These are phyloP conservation scores for Celoporthe dispersa DNA, from an alignment of 2,329 filamentous ascomycete genomes.

Conservation along the genomic window DNA sequence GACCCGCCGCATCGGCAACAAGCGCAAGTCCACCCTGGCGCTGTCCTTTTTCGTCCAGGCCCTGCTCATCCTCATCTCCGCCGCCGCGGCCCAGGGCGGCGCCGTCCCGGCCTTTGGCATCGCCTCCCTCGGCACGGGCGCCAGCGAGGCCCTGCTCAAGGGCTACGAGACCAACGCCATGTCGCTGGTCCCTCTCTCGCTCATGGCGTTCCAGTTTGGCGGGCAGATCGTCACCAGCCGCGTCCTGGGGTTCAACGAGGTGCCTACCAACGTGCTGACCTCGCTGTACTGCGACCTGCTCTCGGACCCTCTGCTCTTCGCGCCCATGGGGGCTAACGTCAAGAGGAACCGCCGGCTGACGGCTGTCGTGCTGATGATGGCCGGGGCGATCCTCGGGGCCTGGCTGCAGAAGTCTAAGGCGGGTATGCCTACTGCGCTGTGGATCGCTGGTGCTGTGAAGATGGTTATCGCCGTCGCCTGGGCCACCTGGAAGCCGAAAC, in stretches of 20 bases:
- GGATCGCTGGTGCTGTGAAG: slow-evolving; percentile 52
- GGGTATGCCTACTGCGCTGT: slow-evolving; percentile 49
- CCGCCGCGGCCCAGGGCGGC: slow-evolving; percentile 52
- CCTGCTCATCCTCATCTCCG: slow-evolving; percentile 55
- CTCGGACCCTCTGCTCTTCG: slow-evolving; percentile 55
- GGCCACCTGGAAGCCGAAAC: slow-evolving; percentile 32
- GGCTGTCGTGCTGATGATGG: slow-evolving; percentile 49
- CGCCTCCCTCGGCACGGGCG: slow-evolving; percentile 40
- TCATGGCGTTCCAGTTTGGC: slow-evolving; percentile 59
- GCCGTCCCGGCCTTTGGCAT: slow-evolving; percentile 49
- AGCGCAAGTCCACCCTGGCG: slow-evolving; percentile 41
- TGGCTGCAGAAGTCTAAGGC: slow-evolving; percentile 50
- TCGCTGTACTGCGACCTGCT: slow-evolving; percentile 58
- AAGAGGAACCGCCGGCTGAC: slow-evolving; percentile 54
- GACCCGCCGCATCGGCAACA: slow-evolving; percentile 32
- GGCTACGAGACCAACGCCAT: slow-evolving; percentile 44
- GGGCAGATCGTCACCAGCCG: slow-evolving; percentile 59
- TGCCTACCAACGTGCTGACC: slow-evolving; percentile 61
- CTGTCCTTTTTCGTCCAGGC: slow-evolving; percentile 58
- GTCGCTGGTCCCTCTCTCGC: slow-evolving; percentile 43
- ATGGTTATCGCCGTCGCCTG: slow-evolving; percentile 42
- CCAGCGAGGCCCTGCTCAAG: slow-evolving; percentile 38
- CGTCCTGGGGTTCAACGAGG: slow-evolving; percentile 56
- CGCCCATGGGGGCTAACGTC: slow-evolving; percentile 46
- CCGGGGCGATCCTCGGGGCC: slow-evolving; percentile 51